Base-by-base conservation (phyloP, 805 yeast genomes). In the Starmerella riodocensis region DNA sequence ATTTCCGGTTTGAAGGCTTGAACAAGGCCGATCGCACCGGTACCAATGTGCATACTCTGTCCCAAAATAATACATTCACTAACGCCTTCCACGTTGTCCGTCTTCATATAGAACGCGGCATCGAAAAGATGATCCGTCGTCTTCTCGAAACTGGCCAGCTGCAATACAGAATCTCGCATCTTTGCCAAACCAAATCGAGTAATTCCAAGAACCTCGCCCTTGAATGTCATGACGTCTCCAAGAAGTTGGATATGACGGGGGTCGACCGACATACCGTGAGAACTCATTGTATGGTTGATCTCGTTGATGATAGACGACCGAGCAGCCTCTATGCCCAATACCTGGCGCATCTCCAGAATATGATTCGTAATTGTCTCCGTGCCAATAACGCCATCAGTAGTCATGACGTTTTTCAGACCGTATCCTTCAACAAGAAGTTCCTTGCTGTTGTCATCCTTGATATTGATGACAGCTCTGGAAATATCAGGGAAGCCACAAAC, bases 261-360 rank as follows among this genome's bases (percentile, higher is more conserved):
- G 69, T 91, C 99, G 36, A 91, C 96, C 59, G 94, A 83, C 98
- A 91, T 91, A 63, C 99, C 99, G 67, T 91, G 98, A 62, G 85
- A 84, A 57, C 94, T 77, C 99, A 91, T 91, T 40, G 98, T 91
- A 57, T 85, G 85, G 57, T 82, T 94, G 60, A 91, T 91, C 65
- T 91, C 99, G 47, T 76, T 76, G 57, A 91, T 80, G 58, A 91
- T 91, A 51, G 94, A 78, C 0, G 84, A 65, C 59, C 99, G 72
- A 1, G 98, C 98, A 2, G 99, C 99, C 60, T 91, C 99, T 48
- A 91, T 93, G 54, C 99, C 99, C 46, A 91, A 66, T 4, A 88
- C 96, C 48, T 74, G 74, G 50, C 73, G 74, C 47, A 88, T 85
- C 59, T 91, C 99, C 46, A 91, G 64, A 25, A 91, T 76, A 62